Evolutionary conservation across 176 grass and related monocot genomes (phyloP), one percentile per base, ranked within the genome.

Genomic region (Avena atlantica): DNA sequence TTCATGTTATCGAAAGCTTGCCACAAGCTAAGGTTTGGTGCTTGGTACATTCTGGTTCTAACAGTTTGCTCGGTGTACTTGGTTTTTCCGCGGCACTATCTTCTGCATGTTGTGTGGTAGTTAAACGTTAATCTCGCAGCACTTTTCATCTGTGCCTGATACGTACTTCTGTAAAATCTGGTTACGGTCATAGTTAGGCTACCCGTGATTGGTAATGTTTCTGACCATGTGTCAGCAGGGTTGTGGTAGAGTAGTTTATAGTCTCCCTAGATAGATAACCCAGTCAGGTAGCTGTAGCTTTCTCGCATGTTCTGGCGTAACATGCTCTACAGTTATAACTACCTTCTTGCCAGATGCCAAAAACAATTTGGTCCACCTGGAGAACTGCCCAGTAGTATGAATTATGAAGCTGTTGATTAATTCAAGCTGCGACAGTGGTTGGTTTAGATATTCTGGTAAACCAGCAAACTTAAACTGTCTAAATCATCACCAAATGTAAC

Each of bases 11-110:
- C 36, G 9, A 11, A 72, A 53, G 63, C 15, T 14, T 84, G 74
- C 16, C 85, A 74, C 44, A 37, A 25, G 23, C 47, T 50, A 81
- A 81, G 4, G 0, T 85, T 85, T 57, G 21, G 15, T 76, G 21
- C 48, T 23, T 58, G 74, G 19, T 56, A 73, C 67, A 78, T 68
- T 55, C 19, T 27, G 60, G 74, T 85, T 78, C 60, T 56, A 78
- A 68, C 61, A 15, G 20, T 78, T 86, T n/a, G 74, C 14, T 44
- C 11, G 31, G 27, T 44, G 50, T 52, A 70, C 42, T 70, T 14
- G 7, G 24, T 77, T 57, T 57, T 47, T 12, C 25, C 52, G 42
- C 21, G 37, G 42, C 45, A 23, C 58, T 4, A 23, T 23, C 31
- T 42, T 45, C n/a, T 68, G 73, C 20, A 78, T 12, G 20, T n/a